Percentiles rank a stretch among this genome's conserved stretches.
phyloP scores from a whole-genome alignment of 73 alveolate species.

The Loxodes magnus region DNA sequence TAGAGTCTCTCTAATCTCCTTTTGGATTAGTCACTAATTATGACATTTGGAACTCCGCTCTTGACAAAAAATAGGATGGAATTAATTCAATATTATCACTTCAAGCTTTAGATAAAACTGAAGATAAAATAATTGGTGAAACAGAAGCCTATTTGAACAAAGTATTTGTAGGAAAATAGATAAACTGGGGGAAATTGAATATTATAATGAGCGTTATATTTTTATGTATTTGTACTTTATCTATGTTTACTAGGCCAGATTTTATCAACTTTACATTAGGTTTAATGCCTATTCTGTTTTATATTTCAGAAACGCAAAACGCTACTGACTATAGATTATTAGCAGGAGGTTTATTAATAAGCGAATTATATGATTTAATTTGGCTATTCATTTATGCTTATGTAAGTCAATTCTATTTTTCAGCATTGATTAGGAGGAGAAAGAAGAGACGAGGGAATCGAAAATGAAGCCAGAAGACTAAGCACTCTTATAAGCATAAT shows the following conservation, averaged over 20 bases:
- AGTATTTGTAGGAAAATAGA: not conserved
- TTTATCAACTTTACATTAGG: not conserved
- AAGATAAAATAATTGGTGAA: not conserved
- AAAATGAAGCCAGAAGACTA: too few species aligned
- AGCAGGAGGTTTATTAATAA: not conserved
- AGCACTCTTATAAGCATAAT: too few species aligned
- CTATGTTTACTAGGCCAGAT: not conserved
- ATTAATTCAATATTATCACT: not conserved
- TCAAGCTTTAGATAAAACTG: not conserved
- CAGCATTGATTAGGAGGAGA: too few species aligned
- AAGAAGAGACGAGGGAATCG: too few species aligned
- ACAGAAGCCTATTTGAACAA: not conserved
- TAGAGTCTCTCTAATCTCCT: slow-evolving; percentile 36
- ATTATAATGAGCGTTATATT: not conserved
- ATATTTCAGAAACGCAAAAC: not conserved
- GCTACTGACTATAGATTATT: not conserved
- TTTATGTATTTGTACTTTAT: not conserved
- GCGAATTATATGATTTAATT: not conserved
- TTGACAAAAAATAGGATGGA: not conserved
- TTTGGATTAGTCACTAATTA: slow-evolving; percentile 27
- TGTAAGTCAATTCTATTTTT: too few species aligned
- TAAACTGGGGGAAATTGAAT: not conserved
- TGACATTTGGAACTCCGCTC: not conserved
- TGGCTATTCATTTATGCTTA: too few species aligned
- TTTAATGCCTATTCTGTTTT: not conserved